phyloP scores from a whole-genome alignment of 768 basidiomycete species.

The Boletus insuetus region DNA sequence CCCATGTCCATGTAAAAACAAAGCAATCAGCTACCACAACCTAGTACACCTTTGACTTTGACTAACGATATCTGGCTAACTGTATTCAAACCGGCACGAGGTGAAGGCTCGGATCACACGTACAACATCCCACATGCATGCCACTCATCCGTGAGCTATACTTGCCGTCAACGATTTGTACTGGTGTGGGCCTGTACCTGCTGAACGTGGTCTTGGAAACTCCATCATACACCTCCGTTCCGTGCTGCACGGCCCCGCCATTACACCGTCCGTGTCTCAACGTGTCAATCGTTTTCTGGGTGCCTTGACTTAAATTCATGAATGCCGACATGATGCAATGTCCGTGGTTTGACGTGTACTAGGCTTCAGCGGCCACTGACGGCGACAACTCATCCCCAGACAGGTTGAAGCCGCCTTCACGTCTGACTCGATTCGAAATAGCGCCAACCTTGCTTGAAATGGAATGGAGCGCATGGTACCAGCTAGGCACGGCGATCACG shows the following conservation, averaged over 20 bases:
- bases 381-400: neutral
- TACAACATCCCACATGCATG: neutral
- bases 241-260: neutral
- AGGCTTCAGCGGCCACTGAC: neutral
- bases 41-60: too few species aligned
- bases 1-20: neutral
- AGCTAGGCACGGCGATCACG: too few species aligned
- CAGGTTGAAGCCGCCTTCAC: too few species aligned
- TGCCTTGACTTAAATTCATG: too few species aligned
- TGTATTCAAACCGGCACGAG: neutral
- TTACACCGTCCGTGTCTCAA: neutral
- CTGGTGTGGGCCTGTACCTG: neutral
- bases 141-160: neutral
- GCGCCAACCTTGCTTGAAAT: too few species aligned
- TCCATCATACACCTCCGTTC: neutral
- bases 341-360: neutral
- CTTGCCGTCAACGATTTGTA: neutral
- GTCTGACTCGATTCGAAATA: neutral
- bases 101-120: neutral
- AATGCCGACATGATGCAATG: neutral
- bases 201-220: neutral
- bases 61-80: neutral
- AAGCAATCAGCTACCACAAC: neutral
- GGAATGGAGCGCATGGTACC: too few species aligned
- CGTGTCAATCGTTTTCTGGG: neutral